Conservation (phyloP, 2,329 filamentous ascomycete species). For the Pseudogymnoascus sp. region DNA sequence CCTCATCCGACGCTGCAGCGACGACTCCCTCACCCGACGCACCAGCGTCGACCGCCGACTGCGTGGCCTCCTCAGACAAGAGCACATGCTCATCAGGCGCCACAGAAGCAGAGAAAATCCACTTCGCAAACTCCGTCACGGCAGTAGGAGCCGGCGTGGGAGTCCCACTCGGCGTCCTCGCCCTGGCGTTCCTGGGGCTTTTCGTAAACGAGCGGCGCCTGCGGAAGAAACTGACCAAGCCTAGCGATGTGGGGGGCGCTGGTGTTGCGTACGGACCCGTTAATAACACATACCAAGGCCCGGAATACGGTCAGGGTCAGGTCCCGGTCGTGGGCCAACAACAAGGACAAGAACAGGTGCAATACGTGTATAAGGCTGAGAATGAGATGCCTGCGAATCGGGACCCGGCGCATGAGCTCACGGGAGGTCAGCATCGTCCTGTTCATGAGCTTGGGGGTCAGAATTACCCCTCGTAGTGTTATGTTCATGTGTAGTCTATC, state of each 20-base stretch:
- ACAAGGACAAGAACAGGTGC: slow-evolving; percentile 12
- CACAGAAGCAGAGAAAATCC: not conserved
- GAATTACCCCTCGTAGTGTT: not conserved
- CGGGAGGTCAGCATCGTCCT: not conserved
- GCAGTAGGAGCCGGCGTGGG: slow-evolving; percentile 14
- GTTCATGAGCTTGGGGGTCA: not conserved
- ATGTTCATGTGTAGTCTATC: not conserved
- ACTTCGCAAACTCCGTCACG: not conserved
- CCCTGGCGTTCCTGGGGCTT: slow-evolving; percentile 3
- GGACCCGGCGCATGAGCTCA: not conserved
- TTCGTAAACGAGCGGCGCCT: slow-evolving; percentile 11
- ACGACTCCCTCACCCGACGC: not conserved
- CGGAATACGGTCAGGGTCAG: not conserved
- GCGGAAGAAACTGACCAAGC: slow-evolving; percentile 1
- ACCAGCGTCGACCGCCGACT: not conserved
- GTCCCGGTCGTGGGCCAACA: not conserved
- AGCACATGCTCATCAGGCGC: not conserved
- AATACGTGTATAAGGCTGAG: not conserved
- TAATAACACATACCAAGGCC: not conserved
- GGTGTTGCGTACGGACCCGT: not conserved
- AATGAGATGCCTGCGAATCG: not conserved
- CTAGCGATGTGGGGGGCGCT: not conserved
- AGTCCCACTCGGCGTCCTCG: slow-evolving; percentile 8
- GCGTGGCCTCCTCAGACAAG: not conserved
- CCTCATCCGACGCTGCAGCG: not conserved